Evolutionary conservation across 768 basidiomycete genomes (phyloP), one percentile per base, ranked within the genome.

Genomic region (Amyloporia xantha): DNA sequence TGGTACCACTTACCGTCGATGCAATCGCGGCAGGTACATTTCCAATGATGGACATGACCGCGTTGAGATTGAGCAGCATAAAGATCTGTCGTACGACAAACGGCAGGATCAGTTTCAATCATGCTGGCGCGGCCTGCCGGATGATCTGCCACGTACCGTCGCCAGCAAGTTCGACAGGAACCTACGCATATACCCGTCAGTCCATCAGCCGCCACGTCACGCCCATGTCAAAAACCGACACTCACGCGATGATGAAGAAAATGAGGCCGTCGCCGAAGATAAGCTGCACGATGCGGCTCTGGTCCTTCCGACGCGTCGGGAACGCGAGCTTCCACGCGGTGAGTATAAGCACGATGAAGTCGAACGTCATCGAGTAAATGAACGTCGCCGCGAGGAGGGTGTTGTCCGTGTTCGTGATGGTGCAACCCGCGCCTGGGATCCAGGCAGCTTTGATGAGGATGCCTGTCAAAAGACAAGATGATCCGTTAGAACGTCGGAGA

Each of bases 301-400:
- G 57, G 73, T 63, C 21, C 48, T 44, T 47, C 19, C 41, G 54
- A 46, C 57, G 61, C 41, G 51, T 67, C 5, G 61, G 54, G 23
- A 62, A 64, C 13, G 63, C 64, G 36, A 87, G 73, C 61, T 82
- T 86, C 66, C 77, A 82, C 21, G 74, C 75, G 45, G 78, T 85
- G 54, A 87, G 64, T 28, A 70, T 55, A 40, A 86, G 71, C 45
- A 86, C 81, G 37, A 74, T 49, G 28, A 86, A 67, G 63, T 87
- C 86, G 59, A 86, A 84, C 58, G 68, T 66, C 85, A 86, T 87
- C 27, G 82, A 79, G 56, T 87, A 87, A 25, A 86, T 80, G 62
- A 86, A 87, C 3, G 81, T 81, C 2, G 81, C 78, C 3, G 81
- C 79, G 26, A 86, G 72, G 44, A 85, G 66, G 13, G 61, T 77